These are phyloP conservation scores for Ormosia semicastrata DNA, from an alignment of 306 rosid genomes.

Conservation along the genomic window DNA sequence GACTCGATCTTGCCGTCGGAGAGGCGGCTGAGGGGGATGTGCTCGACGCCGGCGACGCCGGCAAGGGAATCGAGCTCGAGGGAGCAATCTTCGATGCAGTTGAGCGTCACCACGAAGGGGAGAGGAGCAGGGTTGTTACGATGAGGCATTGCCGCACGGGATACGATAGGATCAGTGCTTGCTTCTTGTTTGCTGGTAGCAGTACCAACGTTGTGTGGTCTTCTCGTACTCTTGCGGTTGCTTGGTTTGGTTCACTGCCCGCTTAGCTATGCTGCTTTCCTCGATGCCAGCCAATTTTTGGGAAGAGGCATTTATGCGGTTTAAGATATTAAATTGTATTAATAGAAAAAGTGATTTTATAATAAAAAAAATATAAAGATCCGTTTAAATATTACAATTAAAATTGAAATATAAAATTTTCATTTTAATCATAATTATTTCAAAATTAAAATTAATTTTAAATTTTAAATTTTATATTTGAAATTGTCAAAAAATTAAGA, in stretches of 20 bases:
- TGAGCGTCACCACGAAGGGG: conserved; percentile 79
- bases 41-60: conserved; percentile 78
- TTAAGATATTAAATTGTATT: too few species aligned
- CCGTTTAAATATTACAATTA: too few species aligned
- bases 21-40: conserved; percentile 83
- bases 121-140: conserved; percentile 61
- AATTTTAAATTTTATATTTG: too few species aligned
- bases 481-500: too few species aligned
- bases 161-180: conserved; percentile 38
- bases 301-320: not conserved
- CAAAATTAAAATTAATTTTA: too few species aligned
- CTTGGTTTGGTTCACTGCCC: not conserved
- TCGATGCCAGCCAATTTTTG: not conserved
- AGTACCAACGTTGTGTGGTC: not conserved
- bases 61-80: conserved; percentile 76
- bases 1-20: conserved; percentile 90
- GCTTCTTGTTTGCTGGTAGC: not conserved
- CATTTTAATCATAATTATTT: too few species aligned
- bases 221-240: not conserved
- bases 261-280: not conserved
- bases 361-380: too few species aligned
- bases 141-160: conserved; percentile 63
- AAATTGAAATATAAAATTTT: too few species aligned
- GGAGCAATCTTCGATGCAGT: conserved; percentile 89
- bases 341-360: too few species aligned